Conservation (phyloP, 2,329 filamentous ascomycete genomes). For the Cordyceps farinosa region DNA sequence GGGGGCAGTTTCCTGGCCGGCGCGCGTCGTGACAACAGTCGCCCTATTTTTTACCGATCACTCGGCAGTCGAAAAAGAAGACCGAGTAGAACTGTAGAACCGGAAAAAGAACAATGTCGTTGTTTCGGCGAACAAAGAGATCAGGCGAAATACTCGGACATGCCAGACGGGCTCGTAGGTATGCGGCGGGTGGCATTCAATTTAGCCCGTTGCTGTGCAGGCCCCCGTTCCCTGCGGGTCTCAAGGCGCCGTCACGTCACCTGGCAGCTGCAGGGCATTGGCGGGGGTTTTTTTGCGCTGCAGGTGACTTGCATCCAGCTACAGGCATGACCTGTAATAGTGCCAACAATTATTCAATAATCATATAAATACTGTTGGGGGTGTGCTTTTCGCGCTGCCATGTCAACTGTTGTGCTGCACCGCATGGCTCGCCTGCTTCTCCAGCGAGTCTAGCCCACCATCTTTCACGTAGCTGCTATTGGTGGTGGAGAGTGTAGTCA, state of each 20-base stretch:
- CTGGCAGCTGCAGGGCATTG: constrained; percentile 9
- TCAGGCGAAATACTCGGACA: not conserved
- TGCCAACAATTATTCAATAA: not conserved
- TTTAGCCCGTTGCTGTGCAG: constrained; percentile 5
- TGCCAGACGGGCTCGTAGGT: not conserved
- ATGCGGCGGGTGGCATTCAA: constrained; percentile 2
- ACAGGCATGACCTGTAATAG: not conserved
- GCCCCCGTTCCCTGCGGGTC: constrained; percentile 11
- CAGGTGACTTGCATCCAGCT: constrained; percentile 14
- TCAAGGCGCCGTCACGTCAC: constrained; percentile 13
- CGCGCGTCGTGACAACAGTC: not conserved
- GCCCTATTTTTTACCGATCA: not conserved
- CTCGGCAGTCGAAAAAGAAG: not conserved
- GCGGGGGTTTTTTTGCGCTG: not conserved
- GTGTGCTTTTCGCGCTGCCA: too few relatives aligned
- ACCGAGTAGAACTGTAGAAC: too few relatives aligned
- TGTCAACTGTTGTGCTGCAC: too few relatives aligned
- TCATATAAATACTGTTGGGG: not conserved
- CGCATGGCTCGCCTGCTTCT: too few relatives aligned
- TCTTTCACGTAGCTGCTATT: too few relatives aligned
- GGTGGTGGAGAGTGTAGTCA: too few relatives aligned
- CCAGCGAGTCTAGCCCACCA: too few relatives aligned
- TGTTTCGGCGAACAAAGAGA: not conserved
- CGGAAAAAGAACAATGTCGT: not conserved
- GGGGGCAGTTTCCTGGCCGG: not conserved